Evolutionary conservation across 129 eudicot genomes (phyloP), one percentile per base, ranked within the genome.

Genomic region (Pulicaria dysenterica): DNA sequence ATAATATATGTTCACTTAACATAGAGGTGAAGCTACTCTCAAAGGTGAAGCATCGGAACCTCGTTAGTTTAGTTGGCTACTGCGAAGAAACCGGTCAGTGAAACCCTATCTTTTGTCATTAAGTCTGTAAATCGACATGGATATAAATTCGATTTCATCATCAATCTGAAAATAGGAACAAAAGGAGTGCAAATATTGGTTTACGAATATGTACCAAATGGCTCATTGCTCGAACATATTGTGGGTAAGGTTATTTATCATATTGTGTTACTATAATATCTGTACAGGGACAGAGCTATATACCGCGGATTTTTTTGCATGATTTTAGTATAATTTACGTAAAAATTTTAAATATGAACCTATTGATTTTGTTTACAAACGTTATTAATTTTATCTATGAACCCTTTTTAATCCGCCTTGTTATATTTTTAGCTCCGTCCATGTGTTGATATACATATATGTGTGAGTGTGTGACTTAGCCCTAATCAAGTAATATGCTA

Each of bases 11-110:
- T 16, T 46, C 59, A 50, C 12, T 59, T 73, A 44, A 62, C 44
- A 72, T 85, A 90, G 96, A 90, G 81, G 91, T 90, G 58, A 83
- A 76, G 82, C 73, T 90, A 70, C 70, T 90, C 60, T 87, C 96
- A 12, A 90, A 76, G 84, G 96, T 90, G 84, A 87, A 81, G 84
- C 96, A 90, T 69, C 58, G 14, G 39, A 90, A 89, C 82, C 96
- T 89, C 4, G 90, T 89, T 50, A 76, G 88, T 48, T 73, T 89
- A 69, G 88, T 84, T 17, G 96, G 96, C 39, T 89, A 84, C 76
- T 86, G 93, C 49, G 88, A 87, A 76, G 85, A 82, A 89, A 58
- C 84, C 2, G 96, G 96, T 89, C 48, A 0, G 80, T 49, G 46
- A 70, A 54, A 74, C 73, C 24, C 15, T 39, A 7, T 49, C 41